Conservation (phyloP, 805 yeast species). For the Teunomyces gatunensis region DNA sequence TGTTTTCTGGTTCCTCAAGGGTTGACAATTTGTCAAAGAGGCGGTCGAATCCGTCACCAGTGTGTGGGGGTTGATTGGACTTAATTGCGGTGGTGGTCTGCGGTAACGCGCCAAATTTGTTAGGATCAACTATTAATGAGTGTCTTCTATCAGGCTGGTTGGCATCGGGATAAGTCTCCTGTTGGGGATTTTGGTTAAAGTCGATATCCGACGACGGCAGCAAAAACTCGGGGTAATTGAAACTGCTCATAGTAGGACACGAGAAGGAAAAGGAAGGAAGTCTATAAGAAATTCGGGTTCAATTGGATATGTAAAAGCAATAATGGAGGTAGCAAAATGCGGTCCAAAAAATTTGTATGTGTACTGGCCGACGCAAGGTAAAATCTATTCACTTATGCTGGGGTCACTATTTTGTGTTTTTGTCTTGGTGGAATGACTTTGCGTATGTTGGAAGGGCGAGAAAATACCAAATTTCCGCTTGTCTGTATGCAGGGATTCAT, state of each 20-base stretch:
- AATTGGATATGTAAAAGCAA: not conserved
- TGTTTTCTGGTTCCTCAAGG: conserved; percentile 14
- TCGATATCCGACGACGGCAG: conserved; percentile 7
- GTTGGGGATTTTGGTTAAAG: not conserved
- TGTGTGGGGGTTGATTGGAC: conserved; percentile 1
- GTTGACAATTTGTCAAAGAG: conserved; percentile 23
- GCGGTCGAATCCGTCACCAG: conserved; percentile 17
- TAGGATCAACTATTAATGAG: not conserved
- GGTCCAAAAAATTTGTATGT: not conserved
- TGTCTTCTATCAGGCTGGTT: not conserved
- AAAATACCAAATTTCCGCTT: not conserved
- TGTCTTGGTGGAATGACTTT: conserved; percentile 3
- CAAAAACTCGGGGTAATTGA: conserved; percentile 38
- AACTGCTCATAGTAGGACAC: conserved; percentile 19
- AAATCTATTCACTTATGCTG: not conserved
- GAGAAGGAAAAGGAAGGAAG: not conserved
- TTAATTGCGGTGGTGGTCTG: not conserved
- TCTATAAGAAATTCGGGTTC: not conserved
- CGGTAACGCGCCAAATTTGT: not conserved
- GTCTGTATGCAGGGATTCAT: not conserved
- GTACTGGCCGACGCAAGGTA: not conserved
- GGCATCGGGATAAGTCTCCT: not conserved
- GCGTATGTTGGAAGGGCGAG: not conserved
- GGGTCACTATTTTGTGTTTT: conserved; percentile 2
- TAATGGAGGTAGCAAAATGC: not conserved